Evolutionary conservation across 306 rosid species (phyloP), one percentile per base, ranked within the genome.

Genomic region (Quercus mongolica): DNA sequence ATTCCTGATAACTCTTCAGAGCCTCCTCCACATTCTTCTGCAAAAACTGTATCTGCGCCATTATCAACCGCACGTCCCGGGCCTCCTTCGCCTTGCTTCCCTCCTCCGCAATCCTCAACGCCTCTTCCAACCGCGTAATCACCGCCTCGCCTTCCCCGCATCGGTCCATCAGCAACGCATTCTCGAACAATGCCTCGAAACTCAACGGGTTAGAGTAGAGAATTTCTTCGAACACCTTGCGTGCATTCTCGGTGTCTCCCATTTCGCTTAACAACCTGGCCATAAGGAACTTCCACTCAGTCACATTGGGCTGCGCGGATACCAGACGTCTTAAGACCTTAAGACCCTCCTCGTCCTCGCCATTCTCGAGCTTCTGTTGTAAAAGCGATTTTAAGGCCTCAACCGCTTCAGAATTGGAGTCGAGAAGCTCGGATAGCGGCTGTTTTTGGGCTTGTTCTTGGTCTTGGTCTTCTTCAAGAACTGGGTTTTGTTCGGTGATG

Each of bases 11-110:
- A 23, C 84, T 77, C 62, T 56, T 80, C 87, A 94, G 67, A 5
- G 99, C 95, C 18, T 80, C 97, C 5, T 94, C 97, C 12, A 92
- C 90, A 54, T 92, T 87, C 90, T 94, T 94, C 91, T 91, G 97
- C 78, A 94, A 80, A 58, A 92, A 94, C 81, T 78, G 88, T 52
- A 92, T 85, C 84, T 94, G 97, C 19, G 99, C 99, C 87, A 94
- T 91, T 62, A 94, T 87, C 80, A 94, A 73, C 73, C 78, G 83
- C 82, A 94, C 97, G 70, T 92, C 95, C 26, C 99, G 76, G 0
- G 91, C 97, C 71, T 92, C 97, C 79, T 89, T 91, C 18, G 72
- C 75, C 77, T 86, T 91, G 46, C 79, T 84, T 25, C 89, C 89
- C 68, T 82, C 91, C 88, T 88, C 88, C 2, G 94, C 97, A 52